phyloP scores from a whole-genome alignment of 768 basidiomycete species.

The Suillus cothurnatus region DNA sequence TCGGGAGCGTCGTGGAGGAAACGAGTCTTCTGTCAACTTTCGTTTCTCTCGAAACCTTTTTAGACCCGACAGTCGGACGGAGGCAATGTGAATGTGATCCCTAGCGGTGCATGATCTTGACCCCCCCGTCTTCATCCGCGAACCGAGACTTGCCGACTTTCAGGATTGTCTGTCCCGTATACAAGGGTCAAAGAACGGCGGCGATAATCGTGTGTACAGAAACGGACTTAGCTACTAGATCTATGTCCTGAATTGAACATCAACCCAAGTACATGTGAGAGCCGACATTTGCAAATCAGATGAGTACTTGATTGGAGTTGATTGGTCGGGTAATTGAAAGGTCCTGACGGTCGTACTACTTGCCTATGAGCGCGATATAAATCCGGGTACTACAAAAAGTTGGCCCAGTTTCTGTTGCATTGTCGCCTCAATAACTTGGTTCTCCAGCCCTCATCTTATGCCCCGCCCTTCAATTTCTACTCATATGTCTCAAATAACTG shows the following conservation, averaged over 20 bases:
- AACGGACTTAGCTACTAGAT: constrained; percentile 29
- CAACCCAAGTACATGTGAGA: constrained; percentile 34
- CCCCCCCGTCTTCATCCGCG: constrained; percentile 10
- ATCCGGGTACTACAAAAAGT: constrained; percentile 25
- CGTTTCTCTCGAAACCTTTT: constrained; percentile 17
- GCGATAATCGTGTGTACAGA: constrained; percentile 23
- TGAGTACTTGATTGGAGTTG: constrained; percentile 29
- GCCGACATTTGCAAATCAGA: constrained; percentile 35
- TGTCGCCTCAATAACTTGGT: constrained; percentile 16
- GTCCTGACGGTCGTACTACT: constrained; percentile 25
- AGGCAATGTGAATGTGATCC: constrained; percentile 18
- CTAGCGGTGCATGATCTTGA: not conserved
- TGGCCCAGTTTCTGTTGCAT: constrained; percentile 20
- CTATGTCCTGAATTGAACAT: constrained; percentile 28
- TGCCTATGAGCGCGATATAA: constrained; percentile 34
- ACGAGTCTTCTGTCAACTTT: constrained; percentile 18
- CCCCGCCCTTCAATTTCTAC: constrained; percentile 37
- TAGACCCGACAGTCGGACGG: constrained; percentile 21
- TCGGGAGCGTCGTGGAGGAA: constrained; percentile 25
- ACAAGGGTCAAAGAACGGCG: not conserved
- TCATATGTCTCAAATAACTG: constrained; percentile 60
- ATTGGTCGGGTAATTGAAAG: constrained; percentile 29
- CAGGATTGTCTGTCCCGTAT: not conserved
- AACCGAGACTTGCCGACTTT: constrained; percentile 8
- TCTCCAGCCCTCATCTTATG: constrained; percentile 13